A percentile compares a stretch with the other conserved stretches of the same genome.
Evolutionary conservation across 352 stramenopile genomes (phyloP).

Genomic region (Globisporangium okanoganense): DNA sequence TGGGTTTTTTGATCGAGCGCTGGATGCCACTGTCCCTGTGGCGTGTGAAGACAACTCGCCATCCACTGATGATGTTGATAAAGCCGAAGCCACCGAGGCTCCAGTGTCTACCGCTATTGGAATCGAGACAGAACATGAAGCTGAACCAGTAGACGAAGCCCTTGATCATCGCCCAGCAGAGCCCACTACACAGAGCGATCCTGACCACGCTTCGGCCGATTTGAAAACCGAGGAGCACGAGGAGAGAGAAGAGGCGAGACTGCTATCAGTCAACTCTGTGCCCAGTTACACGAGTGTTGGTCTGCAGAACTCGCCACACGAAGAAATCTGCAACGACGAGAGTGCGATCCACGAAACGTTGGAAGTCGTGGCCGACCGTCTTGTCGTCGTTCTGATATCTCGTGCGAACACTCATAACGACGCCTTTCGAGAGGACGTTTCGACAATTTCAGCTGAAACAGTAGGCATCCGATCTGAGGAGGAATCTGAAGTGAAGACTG

Average conservation of each 20-base stretch:
- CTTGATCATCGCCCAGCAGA: neutral
- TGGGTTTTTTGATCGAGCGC: neutral
- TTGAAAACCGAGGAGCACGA: no score
- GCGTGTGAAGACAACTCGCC: no score
- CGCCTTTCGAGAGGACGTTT: neutral
- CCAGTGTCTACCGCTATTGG: neutral
- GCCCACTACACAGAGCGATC: no score
- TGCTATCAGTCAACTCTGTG: neutral
- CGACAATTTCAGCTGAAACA: neutral
- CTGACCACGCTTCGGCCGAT: neutral
- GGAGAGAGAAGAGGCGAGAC: neutral
- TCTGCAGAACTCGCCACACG: constrained; percentile 3
- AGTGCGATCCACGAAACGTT: constrained; percentile 1
- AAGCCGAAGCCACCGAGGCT: neutral
- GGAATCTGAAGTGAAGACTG: neutral
- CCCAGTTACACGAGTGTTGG: neutral
- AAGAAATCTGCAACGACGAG: constrained; percentile 5
- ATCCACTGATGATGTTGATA: neutral
- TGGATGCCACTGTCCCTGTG: neutral
- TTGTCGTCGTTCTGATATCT: neutral
- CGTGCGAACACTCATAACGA: neutral
- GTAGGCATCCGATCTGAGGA: neutral
- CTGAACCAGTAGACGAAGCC: neutral
- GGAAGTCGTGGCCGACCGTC: neutral
- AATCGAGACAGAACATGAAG: neutral